Percentiles rank a stretch among this genome's conserved stretches.
These are phyloP conservation scores for Fusarium humuli DNA, from an alignment of 2,329 filamentous ascomycete species.

Conservation along the genomic window DNA sequence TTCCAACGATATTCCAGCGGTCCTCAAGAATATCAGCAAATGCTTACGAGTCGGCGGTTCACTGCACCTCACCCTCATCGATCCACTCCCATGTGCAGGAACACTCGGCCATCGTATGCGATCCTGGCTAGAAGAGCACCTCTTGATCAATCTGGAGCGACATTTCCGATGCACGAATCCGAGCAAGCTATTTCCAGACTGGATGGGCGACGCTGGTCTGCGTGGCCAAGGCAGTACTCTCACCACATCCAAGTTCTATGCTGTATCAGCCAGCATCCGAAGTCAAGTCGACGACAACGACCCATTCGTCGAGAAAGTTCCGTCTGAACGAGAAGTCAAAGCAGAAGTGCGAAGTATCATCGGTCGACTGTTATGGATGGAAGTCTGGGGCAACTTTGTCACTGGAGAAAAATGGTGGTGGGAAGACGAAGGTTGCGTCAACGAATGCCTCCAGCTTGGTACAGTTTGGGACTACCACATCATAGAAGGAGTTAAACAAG, in stretches of 20 bases:
- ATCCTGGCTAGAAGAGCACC: slow-evolving; percentile 70
- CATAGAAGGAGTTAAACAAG: slow-evolving; percentile 66
- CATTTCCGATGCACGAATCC: slow-evolving; percentile 71
- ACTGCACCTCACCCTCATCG: slow-evolving; percentile 70
- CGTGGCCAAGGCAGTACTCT: slow-evolving; percentile 60
- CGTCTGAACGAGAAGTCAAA: slow-evolving; percentile 51
- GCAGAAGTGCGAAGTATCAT: slow-evolving; percentile 64
- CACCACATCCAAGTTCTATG: slow-evolving; percentile 63
- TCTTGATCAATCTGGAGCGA: slow-evolving; percentile 69
- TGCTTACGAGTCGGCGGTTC: slow-evolving; percentile 66
- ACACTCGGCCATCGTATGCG: slow-evolving; percentile 69
- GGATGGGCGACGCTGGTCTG: slow-evolving; percentile 68
- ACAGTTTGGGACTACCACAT: slow-evolving; percentile 71
- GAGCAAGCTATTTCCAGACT: slow-evolving; percentile 66
- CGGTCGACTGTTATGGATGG: slow-evolving; percentile 69
- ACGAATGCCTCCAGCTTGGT: slow-evolving; percentile 65
- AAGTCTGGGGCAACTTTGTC: slow-evolving; percentile 68
- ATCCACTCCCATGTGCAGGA: slow-evolving; percentile 67
- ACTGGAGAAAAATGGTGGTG: slow-evolving; percentile 69
- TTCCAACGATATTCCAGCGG: slow-evolving; percentile 65
- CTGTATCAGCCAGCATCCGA: slow-evolving; percentile 52
- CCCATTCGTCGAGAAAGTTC: slow-evolving; percentile 35
- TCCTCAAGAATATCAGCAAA: slow-evolving; percentile 68
- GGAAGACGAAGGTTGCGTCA: slow-evolving; percentile 66
- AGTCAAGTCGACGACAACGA: slow-evolving; percentile 41